phyloP scores from a whole-genome alignment of 176 grass and related monocot genomes.

The Carex kokanica region DNA sequence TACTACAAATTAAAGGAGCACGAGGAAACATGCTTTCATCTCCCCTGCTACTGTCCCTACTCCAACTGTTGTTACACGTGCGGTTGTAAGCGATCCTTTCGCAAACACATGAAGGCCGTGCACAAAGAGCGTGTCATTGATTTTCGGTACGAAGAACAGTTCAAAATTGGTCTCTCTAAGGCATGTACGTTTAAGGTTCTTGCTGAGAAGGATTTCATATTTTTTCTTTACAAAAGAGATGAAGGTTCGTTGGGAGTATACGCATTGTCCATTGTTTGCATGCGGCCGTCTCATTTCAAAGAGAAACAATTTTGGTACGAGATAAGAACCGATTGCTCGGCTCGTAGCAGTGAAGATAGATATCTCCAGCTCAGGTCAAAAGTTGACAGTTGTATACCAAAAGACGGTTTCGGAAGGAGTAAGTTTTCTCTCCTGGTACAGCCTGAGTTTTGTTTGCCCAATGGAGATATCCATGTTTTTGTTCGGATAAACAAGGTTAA shows the following conservation, averaged over 20 bases:
- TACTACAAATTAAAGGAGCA: slow-evolving; percentile 34
- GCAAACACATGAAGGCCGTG: slow-evolving; percentile 2
- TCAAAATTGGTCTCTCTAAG: slow-evolving; percentile 6
- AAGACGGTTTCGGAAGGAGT: neutral
- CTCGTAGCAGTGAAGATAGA: neutral
- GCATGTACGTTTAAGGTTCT: slow-evolving; percentile 2
- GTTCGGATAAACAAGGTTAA: neutral
- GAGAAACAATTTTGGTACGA: slow-evolving; percentile 15
- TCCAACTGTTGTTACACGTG: neutral
- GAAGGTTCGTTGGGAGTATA: neutral
- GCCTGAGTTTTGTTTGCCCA: neutral
- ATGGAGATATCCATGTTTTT: slow-evolving; percentile 20
- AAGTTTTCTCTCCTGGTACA: slow-evolving; percentile 16
- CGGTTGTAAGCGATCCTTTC: neutral
- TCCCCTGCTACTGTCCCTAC: slow-evolving; percentile 32
- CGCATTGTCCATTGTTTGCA: neutral
- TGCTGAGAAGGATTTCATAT: neutral
- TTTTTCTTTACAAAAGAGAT: slow-evolving; percentile 18
- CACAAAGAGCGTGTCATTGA: neutral
- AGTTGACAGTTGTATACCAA: slow-evolving; percentile 4
- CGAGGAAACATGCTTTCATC: slow-evolving; percentile 29
- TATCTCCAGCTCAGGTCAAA: slow-evolving; percentile 17
- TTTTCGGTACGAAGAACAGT: slow-evolving; percentile 3
- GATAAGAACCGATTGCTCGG: neutral
- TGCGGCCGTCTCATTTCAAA: slow-evolving; percentile 1